These are phyloP conservation scores for Xylariaceae sp. DNA, from an alignment of 2,329 filamentous ascomycete genomes.

Conservation along the genomic window DNA sequence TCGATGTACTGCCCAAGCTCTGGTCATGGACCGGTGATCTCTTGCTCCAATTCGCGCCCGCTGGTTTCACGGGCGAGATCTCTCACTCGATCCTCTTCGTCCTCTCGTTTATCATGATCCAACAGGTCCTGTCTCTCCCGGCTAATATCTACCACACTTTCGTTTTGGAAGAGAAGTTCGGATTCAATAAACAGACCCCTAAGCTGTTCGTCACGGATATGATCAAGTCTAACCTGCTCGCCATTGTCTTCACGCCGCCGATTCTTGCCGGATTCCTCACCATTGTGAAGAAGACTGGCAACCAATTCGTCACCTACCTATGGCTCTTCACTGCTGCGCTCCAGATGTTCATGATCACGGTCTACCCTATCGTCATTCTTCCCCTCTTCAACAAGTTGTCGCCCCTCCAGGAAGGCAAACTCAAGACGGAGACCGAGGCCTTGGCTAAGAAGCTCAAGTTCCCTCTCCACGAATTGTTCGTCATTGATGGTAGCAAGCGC, in stretches of 20 bases:
- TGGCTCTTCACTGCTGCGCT: slow-evolving; percentile 88
- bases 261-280: slow-evolving; percentile 87
- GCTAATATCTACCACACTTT: slow-evolving; percentile 89
- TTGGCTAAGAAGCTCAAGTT: slow-evolving; percentile 82
- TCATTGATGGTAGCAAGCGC: slow-evolving; percentile 88
- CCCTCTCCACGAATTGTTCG: slow-evolving; percentile 85
- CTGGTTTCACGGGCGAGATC: slow-evolving; percentile 83
- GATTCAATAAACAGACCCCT: slow-evolving; percentile 97
- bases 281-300: slow-evolving; percentile 91
- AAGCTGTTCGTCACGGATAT: slow-evolving; percentile 84
- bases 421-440: slow-evolving; percentile 83
- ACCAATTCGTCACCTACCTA: slow-evolving; percentile 95
- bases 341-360: slow-evolving; percentile 90
- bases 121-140: slow-evolving; percentile 74
- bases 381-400: slow-evolving; percentile 98
- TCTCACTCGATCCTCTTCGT: slow-evolving; percentile 90
- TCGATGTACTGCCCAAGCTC: slow-evolving; percentile 82
- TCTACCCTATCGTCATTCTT: slow-evolving; percentile 90
- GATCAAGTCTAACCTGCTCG: slow-evolving; percentile 82
- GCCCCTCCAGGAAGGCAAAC: slow-evolving; percentile 75
- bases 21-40: slow-evolving; percentile 77
- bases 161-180: slow-evolving; percentile 91
- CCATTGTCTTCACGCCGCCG: slow-evolving; percentile 73
- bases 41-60: slow-evolving; percentile 68
- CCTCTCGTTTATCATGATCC: slow-evolving; percentile 76